A percentile compares a stretch with the other conserved stretches of the same genome.
phyloP scores from a whole-genome alignment of 2,329 filamentous ascomycete genomes.

The Penicillium paneum region DNA sequence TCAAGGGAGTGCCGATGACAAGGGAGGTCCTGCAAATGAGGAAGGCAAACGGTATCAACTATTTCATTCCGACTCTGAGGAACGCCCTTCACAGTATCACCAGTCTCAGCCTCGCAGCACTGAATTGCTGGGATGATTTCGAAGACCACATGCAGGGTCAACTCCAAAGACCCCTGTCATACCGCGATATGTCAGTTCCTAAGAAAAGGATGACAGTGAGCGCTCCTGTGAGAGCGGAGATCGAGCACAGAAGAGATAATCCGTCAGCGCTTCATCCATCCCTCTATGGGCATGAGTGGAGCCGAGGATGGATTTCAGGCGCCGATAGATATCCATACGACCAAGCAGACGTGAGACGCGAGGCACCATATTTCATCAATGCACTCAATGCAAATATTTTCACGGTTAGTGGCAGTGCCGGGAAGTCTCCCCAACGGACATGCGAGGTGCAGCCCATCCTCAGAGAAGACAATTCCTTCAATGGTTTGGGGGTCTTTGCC shows the following conservation, averaged over 20 bases:
- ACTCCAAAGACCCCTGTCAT: conserved; percentile 17
- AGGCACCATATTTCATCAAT: conserved; percentile 13
- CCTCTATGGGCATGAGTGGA: conserved; percentile 28
- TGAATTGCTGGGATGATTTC: conserved; percentile 34
- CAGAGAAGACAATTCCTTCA: neutral
- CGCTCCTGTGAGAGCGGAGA: conserved; percentile 1
- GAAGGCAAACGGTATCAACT: conserved; percentile 25
- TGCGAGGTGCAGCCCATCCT: conserved; percentile 9
- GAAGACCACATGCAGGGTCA: conserved; percentile 16
- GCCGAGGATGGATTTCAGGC: conserved; percentile 19
- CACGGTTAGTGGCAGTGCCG: neutral
- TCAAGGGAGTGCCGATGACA: neutral
- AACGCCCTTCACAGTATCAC: conserved; percentile 30
- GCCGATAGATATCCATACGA: conserved; percentile 30
- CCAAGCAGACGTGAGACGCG: conserved; percentile 21
- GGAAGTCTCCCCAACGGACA: neutral
- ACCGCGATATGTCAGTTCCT: conserved; percentile 25
- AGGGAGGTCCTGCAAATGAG: conserved; percentile 21
- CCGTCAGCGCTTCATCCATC: neutral
- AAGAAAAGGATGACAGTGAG: conserved; percentile 14
- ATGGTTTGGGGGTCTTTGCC: conserved; percentile 30
- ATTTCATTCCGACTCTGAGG: conserved; percentile 30
- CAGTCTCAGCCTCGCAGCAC: conserved; percentile 29
- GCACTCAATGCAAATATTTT: conserved; percentile 27
- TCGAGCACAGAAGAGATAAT: neutral